phyloP scores from a whole-genome alignment of 345 rosid species.

The Linum lewisii region DNA sequence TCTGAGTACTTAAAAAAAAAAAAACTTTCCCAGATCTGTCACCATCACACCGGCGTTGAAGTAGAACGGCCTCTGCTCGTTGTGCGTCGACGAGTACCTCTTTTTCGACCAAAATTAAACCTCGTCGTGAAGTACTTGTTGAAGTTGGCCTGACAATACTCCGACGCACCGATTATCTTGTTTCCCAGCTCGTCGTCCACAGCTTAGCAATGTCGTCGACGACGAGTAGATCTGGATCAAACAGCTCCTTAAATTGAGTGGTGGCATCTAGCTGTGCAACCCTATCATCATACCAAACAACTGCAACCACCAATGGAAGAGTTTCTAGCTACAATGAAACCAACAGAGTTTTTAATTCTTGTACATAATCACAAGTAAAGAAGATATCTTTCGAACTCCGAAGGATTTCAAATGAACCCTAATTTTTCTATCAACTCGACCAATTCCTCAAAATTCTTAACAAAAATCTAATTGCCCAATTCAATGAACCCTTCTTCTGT shows the following conservation, averaged over 20 bases:
- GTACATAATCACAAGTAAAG: too few relatives aligned
- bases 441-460: too few relatives aligned
- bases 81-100: constrained; percentile 40
- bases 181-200: constrained; percentile 54
- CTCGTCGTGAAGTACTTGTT: constrained; percentile 64
- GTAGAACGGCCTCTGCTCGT: constrained; percentile 61
- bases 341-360: too few relatives aligned
- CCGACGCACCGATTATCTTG: constrained; percentile 87
- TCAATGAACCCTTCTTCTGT: too few relatives aligned
- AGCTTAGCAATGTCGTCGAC: constrained; percentile 76
- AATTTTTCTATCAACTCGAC: too few relatives aligned
- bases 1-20: too few relatives aligned
- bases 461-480: too few relatives aligned
- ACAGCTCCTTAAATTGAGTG: constrained; percentile 22
- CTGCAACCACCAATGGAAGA: constrained; percentile 21
- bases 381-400: too few relatives aligned
- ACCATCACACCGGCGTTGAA: constrained; percentile 95
- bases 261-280: constrained; percentile 19
- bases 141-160: constrained; percentile 93
- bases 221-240: constrained; percentile 83
- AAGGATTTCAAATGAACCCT: too few relatives aligned
- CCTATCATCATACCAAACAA: constrained; percentile 22
- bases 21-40: constrained; percentile 76
- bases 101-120: constrained; percentile 65
- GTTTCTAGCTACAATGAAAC: constrained; percentile 20